phyloP scores from a whole-genome alignment of 1,284 basidiomycete genomes.

The Boletus calvinii region DNA sequence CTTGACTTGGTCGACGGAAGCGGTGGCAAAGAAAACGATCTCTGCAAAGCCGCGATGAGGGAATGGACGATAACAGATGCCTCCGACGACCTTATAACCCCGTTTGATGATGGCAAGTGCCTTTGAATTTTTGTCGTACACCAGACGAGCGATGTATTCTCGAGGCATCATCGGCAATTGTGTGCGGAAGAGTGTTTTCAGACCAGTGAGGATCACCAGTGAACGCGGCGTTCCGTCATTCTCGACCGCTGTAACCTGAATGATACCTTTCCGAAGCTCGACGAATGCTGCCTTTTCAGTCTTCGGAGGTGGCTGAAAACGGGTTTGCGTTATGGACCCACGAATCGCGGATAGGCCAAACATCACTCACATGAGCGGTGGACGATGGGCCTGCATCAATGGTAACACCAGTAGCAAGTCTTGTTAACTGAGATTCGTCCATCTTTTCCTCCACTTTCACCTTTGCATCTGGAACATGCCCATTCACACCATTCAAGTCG shows the following conservation, averaged over 20 bases:
- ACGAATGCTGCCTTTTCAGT: conserved; percentile 77
- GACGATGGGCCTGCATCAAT: conserved; percentile 61
- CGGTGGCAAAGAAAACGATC: conserved; percentile 98
- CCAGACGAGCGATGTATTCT: conserved; percentile 96
- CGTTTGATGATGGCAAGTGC: conserved; percentile 94
- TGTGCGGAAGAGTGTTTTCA: conserved; percentile 97
- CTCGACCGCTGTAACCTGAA: conserved; percentile 83
- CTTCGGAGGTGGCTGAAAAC: conserved; percentile 48
- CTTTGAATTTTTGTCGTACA: conserved; percentile 91
- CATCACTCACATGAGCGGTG: conserved; percentile 46
- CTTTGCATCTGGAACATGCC: conserved; percentile 46
- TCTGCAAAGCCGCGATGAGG: conserved; percentile 94
- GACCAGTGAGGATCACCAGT: conserved; percentile 85
- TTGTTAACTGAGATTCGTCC: conserved; percentile 68
- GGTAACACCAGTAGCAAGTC: conserved; percentile 77
- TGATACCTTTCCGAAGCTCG: conserved; percentile 84
- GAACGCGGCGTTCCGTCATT: conserved; percentile 80
- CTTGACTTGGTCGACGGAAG: conserved; percentile 96
- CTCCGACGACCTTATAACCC: conserved; percentile 95
- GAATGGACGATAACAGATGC: conserved; percentile 97
- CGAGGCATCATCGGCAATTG: conserved; percentile 99
- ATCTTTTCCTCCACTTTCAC: conserved; percentile 77
- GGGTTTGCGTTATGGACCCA: background rate
- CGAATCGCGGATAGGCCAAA: background rate
- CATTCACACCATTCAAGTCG: conserved; percentile 49